These are phyloP conservation scores for Micractinium sp. DNA, from an alignment of 139 green algal species.

Conservation along the genomic window DNA sequence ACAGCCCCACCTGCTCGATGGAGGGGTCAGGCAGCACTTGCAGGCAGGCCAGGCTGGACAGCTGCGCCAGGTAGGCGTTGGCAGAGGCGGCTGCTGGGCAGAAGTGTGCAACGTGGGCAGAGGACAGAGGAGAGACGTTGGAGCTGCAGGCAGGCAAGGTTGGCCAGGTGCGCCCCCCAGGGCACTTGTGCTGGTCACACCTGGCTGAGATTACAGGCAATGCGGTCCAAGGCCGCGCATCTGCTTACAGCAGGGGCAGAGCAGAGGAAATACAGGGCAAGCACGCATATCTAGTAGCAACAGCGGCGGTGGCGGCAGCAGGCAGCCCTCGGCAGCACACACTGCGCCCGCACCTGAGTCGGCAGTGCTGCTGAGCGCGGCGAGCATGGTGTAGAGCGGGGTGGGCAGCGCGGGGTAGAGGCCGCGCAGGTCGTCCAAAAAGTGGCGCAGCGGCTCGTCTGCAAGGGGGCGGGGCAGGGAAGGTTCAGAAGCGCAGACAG, in stretches of 20 bases:
- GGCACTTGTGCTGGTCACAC: no score
- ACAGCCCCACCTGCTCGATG: not conserved
- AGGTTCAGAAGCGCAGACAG: not conserved
- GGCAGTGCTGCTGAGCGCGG: constrained; percentile 41
- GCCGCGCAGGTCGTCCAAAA: constrained; percentile 49
- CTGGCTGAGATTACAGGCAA: no score
- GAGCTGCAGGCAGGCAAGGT: no score
- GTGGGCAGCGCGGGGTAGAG: constrained; percentile 64
- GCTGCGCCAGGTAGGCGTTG: constrained; percentile 58
- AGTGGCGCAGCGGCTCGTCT: constrained; percentile 54
- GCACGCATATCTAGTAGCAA: no score
- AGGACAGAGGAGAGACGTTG: no score
- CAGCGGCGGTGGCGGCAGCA: no score
- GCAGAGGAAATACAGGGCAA: not conserved
- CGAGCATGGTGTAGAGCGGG: constrained; percentile 60
- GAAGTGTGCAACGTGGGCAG: not conserved
- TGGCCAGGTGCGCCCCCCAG: no score
- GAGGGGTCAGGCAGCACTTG: constrained; percentile 36
- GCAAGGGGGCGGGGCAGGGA: not conserved
- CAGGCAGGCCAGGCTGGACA: constrained; percentile 47
- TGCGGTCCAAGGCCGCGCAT: no score
- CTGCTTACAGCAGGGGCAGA: not conserved
- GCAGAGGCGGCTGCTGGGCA: constrained; percentile 40
- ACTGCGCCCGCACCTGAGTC: not conserved
- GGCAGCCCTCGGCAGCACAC: not conserved